Percentiles rank a stretch among this genome's conserved stretches.
Conservation (phyloP, 805 yeast genomes). For the Candida cerambycidarum region DNA sequence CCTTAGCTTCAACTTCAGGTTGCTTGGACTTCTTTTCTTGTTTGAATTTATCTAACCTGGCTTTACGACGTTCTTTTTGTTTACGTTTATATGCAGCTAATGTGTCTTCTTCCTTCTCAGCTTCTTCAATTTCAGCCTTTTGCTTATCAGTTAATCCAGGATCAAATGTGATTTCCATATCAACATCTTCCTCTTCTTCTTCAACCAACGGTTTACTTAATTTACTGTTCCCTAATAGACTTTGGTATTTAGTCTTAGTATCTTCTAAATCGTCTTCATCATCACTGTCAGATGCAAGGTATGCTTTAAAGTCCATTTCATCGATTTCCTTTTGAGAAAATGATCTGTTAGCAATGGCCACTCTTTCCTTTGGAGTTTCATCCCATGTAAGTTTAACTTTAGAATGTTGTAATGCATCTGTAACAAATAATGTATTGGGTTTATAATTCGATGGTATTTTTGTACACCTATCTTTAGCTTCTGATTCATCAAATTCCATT, state of each 20-base stretch:
- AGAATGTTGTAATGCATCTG: slow-evolving; percentile 95
- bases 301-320: slow-evolving; percentile 90
- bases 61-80: slow-evolving; percentile 89
- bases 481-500: slow-evolving; percentile 75
- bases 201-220: slow-evolving; percentile 25
- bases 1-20: slow-evolving; percentile 14
- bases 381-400: slow-evolving; percentile 98
- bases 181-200: slow-evolving; percentile 59
- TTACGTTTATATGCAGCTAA: slow-evolving; percentile 79
- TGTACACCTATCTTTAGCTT: slow-evolving; percentile 70
- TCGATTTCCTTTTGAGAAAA: slow-evolving; percentile 87
- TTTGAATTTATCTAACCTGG: slow-evolving; percentile 75
- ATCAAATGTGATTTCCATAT: slow-evolving; percentile 93
- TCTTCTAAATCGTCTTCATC: slow-evolving; percentile 24
- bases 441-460: slow-evolving; percentile 74
- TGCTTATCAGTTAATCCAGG: slow-evolving; percentile 63
- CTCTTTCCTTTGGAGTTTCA: slow-evolving; percentile 91
- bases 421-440: slow-evolving; percentile 73
- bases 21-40: slow-evolving; percentile 42
- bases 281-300: slow-evolving; percentile 59
- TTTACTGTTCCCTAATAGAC: slow-evolving; percentile 50
- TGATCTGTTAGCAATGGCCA: slow-evolving; percentile 70
- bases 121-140: slow-evolving; percentile 31
- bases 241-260: slow-evolving; percentile 59
- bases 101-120: slow-evolving; percentile 63